Evolutionary conservation across 1,284 basidiomycete species (phyloP).

Genomic region (Cutaneotrichosporon mucoides): DNA sequence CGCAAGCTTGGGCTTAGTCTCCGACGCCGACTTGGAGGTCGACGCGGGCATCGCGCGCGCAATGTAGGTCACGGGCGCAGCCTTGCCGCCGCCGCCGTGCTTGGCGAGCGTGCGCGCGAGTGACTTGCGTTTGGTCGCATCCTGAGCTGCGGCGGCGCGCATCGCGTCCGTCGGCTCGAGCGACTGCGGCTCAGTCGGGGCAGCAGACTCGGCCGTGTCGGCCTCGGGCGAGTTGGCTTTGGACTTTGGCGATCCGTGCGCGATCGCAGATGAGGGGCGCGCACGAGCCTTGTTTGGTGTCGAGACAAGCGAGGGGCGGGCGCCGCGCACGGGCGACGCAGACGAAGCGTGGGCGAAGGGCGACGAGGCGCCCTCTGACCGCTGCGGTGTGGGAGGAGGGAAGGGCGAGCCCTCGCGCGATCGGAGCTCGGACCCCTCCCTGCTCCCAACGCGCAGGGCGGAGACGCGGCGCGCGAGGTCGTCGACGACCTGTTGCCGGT

Average conservation of each 20-base stretch:
- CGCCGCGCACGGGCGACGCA: slow-evolving; percentile 1
- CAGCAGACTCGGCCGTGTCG: background rate
- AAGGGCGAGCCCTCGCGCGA: slow-evolving; percentile 9
- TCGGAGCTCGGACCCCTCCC: background rate
- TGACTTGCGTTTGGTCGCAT: background rate
- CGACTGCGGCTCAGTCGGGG: background rate
- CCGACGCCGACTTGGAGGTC: background rate
- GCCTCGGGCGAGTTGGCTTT: background rate
- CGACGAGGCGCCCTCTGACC: too few species aligned
- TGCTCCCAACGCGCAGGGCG: slow-evolving; percentile 26
- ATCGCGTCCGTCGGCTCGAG: slow-evolving; percentile 13
- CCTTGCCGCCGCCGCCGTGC: background rate
- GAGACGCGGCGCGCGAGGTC: slow-evolving; percentile 49
- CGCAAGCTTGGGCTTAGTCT: too few species aligned
- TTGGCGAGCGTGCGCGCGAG: background rate
- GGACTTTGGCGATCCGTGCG: background rate
- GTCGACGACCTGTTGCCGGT: slow-evolving; percentile 49
- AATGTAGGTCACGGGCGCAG: slow-evolving; percentile 8
- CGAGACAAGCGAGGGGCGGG: background rate
- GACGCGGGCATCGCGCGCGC: background rate
- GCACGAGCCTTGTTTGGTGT: background rate
- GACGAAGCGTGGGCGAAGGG: too few species aligned
- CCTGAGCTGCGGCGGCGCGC: slow-evolving; percentile 7
- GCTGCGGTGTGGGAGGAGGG: background rate
- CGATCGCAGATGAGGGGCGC: background rate